Percentiles rank a stretch among this genome's conserved stretches.
These are phyloP conservation scores for Serendipita indica DNA, from an alignment of 768 basidiomycete genomes.

Conservation along the genomic window DNA sequence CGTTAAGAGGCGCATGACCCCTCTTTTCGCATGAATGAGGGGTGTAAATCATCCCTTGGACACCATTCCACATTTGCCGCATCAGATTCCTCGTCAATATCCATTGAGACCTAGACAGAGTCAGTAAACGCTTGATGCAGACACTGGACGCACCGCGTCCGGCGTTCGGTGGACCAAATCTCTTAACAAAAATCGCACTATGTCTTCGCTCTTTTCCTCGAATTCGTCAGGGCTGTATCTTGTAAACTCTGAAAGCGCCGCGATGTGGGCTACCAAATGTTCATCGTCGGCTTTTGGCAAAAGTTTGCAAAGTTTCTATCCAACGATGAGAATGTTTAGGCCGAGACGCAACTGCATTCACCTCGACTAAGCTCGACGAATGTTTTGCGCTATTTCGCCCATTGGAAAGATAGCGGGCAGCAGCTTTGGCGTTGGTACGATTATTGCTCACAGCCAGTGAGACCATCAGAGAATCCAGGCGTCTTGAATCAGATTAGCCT, in stretches of 20 bases:
- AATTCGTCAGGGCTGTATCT: slow-evolving; percentile 54
- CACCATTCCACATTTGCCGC: slow-evolving; percentile 33
- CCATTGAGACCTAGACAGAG: slow-evolving; percentile 38
- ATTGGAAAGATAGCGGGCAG: slow-evolving; percentile 55
- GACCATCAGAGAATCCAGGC: slow-evolving; percentile 22
- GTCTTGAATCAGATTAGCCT: not conserved
- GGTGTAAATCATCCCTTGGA: slow-evolving; percentile 29
- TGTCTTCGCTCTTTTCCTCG: slow-evolving; percentile 58
- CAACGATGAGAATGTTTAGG: too few relatives aligned
- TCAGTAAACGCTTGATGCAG: not conserved
- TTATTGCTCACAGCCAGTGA: slow-evolving; percentile 46
- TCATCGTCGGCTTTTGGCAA: slow-evolving; percentile 36
- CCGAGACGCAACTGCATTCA: slow-evolving; percentile 23
- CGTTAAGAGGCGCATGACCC: slow-evolving; percentile 65
- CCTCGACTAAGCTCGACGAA: slow-evolving; percentile 48
- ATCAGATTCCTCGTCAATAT: slow-evolving; percentile 44
- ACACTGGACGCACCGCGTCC: not conserved
- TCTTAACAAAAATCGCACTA: slow-evolving; percentile 60
- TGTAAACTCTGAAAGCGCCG: slow-evolving; percentile 62
- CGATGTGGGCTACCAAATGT: slow-evolving; percentile 46
- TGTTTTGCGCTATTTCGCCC: slow-evolving; percentile 36
- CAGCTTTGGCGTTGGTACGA: slow-evolving; percentile 66
- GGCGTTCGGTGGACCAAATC: slow-evolving; percentile 37
- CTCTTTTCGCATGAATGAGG: slow-evolving; percentile 51
- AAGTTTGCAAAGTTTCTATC: slow-evolving; percentile 42